Percentiles rank a stretch among this genome's conserved stretches.
Evolutionary conservation across 2,329 filamentous ascomycete species (phyloP).

Genomic region (Shiraia bambusicola): DNA sequence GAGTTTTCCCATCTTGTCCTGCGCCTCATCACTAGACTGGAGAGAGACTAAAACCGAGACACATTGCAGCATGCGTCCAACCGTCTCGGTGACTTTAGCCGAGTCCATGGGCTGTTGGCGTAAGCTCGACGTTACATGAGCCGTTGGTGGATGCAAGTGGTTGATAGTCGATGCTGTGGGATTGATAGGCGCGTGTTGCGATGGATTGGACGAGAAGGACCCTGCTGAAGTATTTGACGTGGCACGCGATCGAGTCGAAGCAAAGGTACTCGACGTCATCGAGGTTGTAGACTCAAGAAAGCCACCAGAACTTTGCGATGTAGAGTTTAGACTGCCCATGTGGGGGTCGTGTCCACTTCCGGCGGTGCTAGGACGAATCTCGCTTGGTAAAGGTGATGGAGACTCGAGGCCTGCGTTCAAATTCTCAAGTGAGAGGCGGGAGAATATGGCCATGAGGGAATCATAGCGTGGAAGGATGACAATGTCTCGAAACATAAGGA

Average conservation of each 20-base stretch:
- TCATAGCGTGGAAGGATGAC: slow-evolving; percentile 90
- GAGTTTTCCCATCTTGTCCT: slow-evolving; percentile 78
- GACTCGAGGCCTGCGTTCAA: slow-evolving; percentile 50
- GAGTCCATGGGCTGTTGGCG: slow-evolving; percentile 46
- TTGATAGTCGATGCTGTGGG: slow-evolving; percentile 14
- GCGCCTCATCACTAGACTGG: slow-evolving; percentile 69
- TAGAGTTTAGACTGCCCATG: slow-evolving; percentile 67
- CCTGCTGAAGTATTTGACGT: slow-evolving; percentile 75
- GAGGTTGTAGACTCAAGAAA: slow-evolving; percentile 69
- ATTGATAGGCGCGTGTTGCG: slow-evolving; percentile 17
- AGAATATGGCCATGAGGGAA: slow-evolving; percentile 84
- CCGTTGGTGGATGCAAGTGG: slow-evolving; percentile 18
- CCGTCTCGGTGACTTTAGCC: slow-evolving; percentile 88
- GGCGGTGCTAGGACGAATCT: slow-evolving; percentile 36
- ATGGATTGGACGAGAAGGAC: slow-evolving; percentile 44
- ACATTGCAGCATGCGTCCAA: slow-evolving; percentile 94
- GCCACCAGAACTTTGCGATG: slow-evolving; percentile 70
- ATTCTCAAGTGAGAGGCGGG: slow-evolving; percentile 82
- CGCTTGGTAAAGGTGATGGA: slow-evolving; percentile 27
- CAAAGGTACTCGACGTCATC: slow-evolving; percentile 52
- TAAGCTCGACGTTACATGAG: slow-evolving; percentile 20
- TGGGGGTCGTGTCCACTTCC: slow-evolving; percentile 26
- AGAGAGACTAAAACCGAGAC: slow-evolving; percentile 85
- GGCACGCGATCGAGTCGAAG: slow-evolving; percentile 67
- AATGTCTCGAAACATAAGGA: slow-evolving; percentile 84